Evolutionary conservation across 1,139 yeast species (phyloP).

Genomic region (Taphrina pruni): DNA sequence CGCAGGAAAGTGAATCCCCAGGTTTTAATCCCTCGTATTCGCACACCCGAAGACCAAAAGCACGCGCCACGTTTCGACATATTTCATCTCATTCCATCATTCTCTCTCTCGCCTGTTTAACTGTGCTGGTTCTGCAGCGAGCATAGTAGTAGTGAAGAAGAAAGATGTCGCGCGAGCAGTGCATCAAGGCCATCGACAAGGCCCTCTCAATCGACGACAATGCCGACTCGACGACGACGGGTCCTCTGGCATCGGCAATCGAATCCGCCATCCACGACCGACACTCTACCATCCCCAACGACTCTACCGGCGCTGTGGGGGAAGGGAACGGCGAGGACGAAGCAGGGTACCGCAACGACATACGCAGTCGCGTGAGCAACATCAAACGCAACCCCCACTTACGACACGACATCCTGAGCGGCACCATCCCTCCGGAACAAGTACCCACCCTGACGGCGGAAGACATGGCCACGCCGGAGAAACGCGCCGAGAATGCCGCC

Average conservation of each 20-base stretch:
- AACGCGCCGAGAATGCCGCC: conserved; percentile 36
- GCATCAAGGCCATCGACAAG: conserved; percentile 26
- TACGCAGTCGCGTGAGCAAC: conserved; percentile 28
- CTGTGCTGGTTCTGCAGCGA: not conserved
- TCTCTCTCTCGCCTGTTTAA: too few relatives aligned
- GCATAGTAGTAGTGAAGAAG: not conserved
- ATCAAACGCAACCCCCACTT: conserved; percentile 16
- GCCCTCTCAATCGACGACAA: conserved; percentile 8
- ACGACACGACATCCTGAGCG: conserved; percentile 4
- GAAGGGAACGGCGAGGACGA: conserved; percentile 1
- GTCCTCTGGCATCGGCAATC: conserved; percentile 7
- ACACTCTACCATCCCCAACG: not conserved
- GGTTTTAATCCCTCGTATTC: too few relatives aligned
- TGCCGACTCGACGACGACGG: not conserved
- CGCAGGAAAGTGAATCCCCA: too few relatives aligned
- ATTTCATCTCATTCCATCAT: too few relatives aligned
- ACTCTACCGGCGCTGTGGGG: too few relatives aligned
- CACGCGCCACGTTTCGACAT: not conserved
- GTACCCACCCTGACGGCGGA: conserved; percentile 6
- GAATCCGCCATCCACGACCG: conserved; percentile 18
- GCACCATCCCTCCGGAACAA: not conserved
- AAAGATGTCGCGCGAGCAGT: conserved; percentile 33
- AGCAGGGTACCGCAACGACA: conserved; percentile 23
- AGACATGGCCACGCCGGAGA: conserved; percentile 33
- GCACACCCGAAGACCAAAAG: not conserved